Evolutionary conservation across 352 stramenopile species (phyloP), one percentile per base, ranked within the genome.

Genomic region (Blastocystis sp.): DNA sequence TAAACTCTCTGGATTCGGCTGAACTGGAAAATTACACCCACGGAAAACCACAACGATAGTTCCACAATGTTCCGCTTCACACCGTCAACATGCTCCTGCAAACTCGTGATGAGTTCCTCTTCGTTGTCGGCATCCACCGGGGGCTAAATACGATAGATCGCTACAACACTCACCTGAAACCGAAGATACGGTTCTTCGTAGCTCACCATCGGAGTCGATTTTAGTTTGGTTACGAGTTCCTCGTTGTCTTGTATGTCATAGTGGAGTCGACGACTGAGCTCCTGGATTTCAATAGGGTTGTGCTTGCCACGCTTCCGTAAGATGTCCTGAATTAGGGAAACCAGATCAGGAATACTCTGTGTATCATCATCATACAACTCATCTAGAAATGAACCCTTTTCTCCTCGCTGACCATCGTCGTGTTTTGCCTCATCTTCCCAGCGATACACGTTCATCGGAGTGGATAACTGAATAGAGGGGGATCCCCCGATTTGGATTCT

Each of bases 211-310:
- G 44, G 51, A 18, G 53, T 29, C 21, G 27, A 38, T 14, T 59
- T 16, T 3, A 81, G 46, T 14, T 48, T 40, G 32, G 53, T 29
- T n/a, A 81, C 27, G 9, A 81, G 24, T 40, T 81, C 69, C 24
- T 81, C 32, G 16, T 64, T 81, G 21, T 57, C 48, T 42, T 81
- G 40, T 44, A 81, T 81, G 16, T 59, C 46, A 42, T 61, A 81
- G 21, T 42, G 21, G 8, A 81, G 18, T 29, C 46, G 14, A 9
- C 51, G 69, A 64, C 32, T 44, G 16, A 81, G 32, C 29, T 81
- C 69, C 34, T 81, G 40, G 18, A 81, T 63, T 6, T 48, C 29
- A 7, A 81, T 61, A 2, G 11, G 14, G 24, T 18, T 64, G 51
- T 81, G 63, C 42, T 75, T 75, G 16, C 63, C 63, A 1, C 21